Base-by-base conservation (phyloP, 176 grass and related monocot species). In the Juncus effusus region DNA sequence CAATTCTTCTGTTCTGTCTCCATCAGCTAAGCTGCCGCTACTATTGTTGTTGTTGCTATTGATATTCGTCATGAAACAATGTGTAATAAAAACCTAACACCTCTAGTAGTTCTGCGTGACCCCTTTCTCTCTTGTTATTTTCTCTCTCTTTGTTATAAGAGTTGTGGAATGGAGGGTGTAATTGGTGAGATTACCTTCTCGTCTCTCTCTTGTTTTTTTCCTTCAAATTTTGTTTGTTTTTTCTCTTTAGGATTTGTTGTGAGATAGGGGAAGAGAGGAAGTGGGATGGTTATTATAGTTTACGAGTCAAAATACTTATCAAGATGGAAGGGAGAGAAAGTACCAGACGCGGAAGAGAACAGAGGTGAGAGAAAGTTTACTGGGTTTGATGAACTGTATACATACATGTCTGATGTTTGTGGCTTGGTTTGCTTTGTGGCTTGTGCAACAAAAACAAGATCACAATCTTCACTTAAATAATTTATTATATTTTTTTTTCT, bases 281-380 rank as follows among this genome's bases (percentile, higher is more conserved):
- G 79, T 62, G 16, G 42, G 14, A 54, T 19, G 19, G 65, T 11
- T 57, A 40, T 77, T 63, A 6, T 36, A 69, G 9, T 47, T 9
- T 47, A 0, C 9, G 44, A 9, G 44, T 47, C 44, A 47, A 13
- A 70, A 51, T 36, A 8, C 36, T 28, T 28, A 28, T 28, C 19
- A 28, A 37, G 5, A 16, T 62, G 15, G 3, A 62, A 13, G 10
- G 59, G 16, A 36, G 51, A 14, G 56, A n/a, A 19, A 36, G 69
- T 11, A 56, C 56, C 56, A 59, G 74, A 74, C 62, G 75, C 82
- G 74, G 79, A 74, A 61, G 75, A 70, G 51, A 51, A 54, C 61
- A 6, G 16, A 57, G 13, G n/a, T 28, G 19, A 28, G 44, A 7
- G 52, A 56, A 36, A 8, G 13, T 3, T 6, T 5, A 47, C 4